These are phyloP conservation scores for Colletotrichum sidae DNA, from an alignment of 2,329 filamentous ascomycete genomes.

Conservation along the genomic window DNA sequence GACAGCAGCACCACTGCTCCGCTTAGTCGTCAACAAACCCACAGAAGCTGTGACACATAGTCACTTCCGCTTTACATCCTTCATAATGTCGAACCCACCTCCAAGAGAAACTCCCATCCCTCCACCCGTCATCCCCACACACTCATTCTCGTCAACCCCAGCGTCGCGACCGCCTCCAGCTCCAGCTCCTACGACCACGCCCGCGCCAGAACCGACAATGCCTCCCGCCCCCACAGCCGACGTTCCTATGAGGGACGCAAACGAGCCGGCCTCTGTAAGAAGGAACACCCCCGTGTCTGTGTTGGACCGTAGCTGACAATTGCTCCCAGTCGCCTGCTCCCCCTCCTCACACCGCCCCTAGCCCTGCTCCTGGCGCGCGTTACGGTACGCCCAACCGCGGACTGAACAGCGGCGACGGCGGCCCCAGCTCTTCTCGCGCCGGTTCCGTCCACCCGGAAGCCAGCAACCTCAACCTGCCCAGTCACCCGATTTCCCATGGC, in stretches of 20 bases:
- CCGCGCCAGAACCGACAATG: constrained; percentile 13
- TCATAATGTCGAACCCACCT: constrained; percentile 30
- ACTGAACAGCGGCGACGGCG: constrained; percentile 49
- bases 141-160: constrained; percentile 39
- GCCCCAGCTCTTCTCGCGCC: constrained; percentile 64
- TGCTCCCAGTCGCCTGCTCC: constrained; percentile 53
- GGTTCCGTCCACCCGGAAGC: constrained; percentile 68
- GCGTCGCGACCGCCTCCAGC: constrained; percentile 33
- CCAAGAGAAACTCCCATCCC: constrained; percentile 13
- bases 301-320: constrained; percentile 8
- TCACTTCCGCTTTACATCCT: background rate
- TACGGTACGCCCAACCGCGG: constrained; percentile 61
- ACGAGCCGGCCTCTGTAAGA: constrained; percentile 55
- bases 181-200: constrained; percentile 1
- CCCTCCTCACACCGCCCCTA: constrained; percentile 48
- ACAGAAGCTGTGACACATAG: background rate
- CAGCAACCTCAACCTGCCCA: constrained; percentile 62
- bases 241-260: constrained; percentile 57
- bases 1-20: background rate
- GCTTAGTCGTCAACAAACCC: constrained; percentile 1
- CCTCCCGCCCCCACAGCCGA: constrained; percentile 42
- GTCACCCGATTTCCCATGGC: constrained; percentile 72
- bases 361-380: constrained; percentile 53
- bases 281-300: constrained; percentile 19
- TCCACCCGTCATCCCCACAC: constrained; percentile 3